Base-by-base conservation (phyloP, 352 stramenopile genomes). In the Phytophthora colocasiae region DNA sequence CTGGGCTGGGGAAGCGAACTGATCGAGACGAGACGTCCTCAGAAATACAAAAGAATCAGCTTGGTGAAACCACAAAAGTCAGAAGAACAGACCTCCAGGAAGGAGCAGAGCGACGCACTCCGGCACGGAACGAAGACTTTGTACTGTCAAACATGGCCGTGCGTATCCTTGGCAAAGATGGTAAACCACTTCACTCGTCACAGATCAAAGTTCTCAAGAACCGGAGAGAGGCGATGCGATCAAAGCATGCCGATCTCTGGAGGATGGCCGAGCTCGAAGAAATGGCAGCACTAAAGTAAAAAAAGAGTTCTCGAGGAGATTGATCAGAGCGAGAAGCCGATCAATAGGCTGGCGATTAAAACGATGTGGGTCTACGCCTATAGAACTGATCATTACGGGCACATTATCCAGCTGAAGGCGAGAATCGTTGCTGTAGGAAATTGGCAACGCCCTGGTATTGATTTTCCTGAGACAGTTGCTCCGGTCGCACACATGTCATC, bases 271-370 rank as follows among this genome's bases (percentile, higher is more conserved):
- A 57, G 14, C 9, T 57, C 3, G 34, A 57, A 54, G 55, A 47
- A 15, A 54, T 54, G 19, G 55, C 46, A 19, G 44, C 44, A 14
- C 12, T 54, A 8, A 29, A 31, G 3, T 4, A 19, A 15, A 1
- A 54, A 63, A 27, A 17, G 39, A 41, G 55, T 41, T 1, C 19
- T 63, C 1, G 43, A 47, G 12, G 32, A 63, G 40, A 53, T 63
- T 47, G 17, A 34, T 4, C 2, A 40, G 17, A 14, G 2, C 2
- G 32, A 54, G 1, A 48, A 54, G 19, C 55, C 44, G 19, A 31
- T 4, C 36, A 19, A 0, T 12, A 34, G 19, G 1, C 43, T 6
- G 6, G 32, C 55, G 4, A 54, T 63, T 17, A 46, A 27, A 4
- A 48, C 17, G 4, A 54, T 54, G 55, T 54, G 55, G 55, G 55